These are phyloP conservation scores for Lachnellula suecica DNA, from an alignment of 2,329 filamentous ascomycete genomes.

Conservation along the genomic window DNA sequence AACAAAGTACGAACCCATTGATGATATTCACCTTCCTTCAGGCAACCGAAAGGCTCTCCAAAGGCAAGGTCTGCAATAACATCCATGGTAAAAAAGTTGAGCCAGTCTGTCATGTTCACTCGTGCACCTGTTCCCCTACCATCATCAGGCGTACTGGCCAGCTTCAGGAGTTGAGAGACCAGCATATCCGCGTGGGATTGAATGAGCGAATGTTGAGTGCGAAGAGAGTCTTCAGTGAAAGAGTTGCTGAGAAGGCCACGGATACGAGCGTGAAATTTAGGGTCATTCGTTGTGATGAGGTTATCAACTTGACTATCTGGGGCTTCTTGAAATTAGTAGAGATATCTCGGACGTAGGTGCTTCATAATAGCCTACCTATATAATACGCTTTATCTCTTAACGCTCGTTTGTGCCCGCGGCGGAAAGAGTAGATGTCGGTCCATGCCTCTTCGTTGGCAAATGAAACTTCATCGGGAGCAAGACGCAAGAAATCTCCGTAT, in stretches of 20 bases:
- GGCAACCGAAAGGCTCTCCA: constrained; percentile 66
- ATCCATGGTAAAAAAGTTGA: constrained; percentile 60
- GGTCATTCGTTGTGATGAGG: neutral
- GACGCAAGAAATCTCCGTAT: constrained; percentile 29
- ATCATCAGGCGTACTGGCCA: neutral
- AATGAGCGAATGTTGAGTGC: neutral
- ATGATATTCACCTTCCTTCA: neutral
- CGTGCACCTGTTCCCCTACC: neutral
- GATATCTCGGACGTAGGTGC: too few relatives aligned
- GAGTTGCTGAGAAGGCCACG: neutral
- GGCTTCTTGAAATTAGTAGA: too few relatives aligned
- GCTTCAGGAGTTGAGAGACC: neutral
- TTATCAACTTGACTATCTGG: neutral
- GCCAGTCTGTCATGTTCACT: constrained; percentile 39
- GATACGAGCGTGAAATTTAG: neutral
- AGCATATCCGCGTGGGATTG: neutral
- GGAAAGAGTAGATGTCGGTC: neutral
- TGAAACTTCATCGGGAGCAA: constrained; percentile 30
- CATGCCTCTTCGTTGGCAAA: constrained; percentile 20
- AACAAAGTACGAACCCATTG: neutral
- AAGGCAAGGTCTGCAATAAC: constrained; percentile 59
- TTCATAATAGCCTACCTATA: too few relatives aligned
- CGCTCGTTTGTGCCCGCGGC: neutral
- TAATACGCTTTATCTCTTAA: neutral
- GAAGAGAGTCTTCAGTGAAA: neutral